Base-by-base conservation (phyloP, 352 stramenopile species). In the Globisporangium polare region DNA sequence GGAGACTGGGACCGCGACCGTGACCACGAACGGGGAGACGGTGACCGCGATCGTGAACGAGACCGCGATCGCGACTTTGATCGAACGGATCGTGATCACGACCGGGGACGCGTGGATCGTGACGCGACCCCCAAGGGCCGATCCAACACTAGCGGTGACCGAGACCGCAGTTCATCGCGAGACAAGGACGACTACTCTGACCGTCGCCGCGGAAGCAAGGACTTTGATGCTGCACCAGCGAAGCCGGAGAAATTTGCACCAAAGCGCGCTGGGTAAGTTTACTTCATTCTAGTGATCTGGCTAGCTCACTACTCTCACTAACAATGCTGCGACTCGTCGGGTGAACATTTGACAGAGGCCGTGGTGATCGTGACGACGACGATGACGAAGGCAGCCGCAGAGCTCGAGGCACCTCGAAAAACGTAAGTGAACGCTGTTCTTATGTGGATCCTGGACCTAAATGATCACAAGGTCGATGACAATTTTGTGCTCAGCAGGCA, bases 311-410 rank as follows among this genome's bases (percentile, higher is more conserved):
- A 45, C 18, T 42, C 9, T 55, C 12, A 13, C 31, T 33, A 42
- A 47, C 9, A 47, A 26, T 37, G 18, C 12, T 5, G 15, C 46
- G 15, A 46, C 3, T 20, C 10, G 49, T 31, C 29, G 12, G 22
- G 22, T 24, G 45, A 39, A 29, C 35, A 42, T 29, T 27, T 24
- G 65, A 37, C 13, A 50, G 67, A 12, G 65, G 77, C 24, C 68
- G 75, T 13, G 65, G 69, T 12, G 67, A 70, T 33, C 72, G 72
- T 55, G 82, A 85, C 13, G 79, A 89, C 47, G 78, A 90, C n/a
- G 75, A 89, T 13, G 70, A 75, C 12, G 73, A 75, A 13, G 63
- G 79, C n/a, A 72, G 71, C 45, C 77, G 74, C 22, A 66, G 76
- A 46, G 59, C 55, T 20, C 61, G 63, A 39, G 62, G 67, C 42